Base-by-base conservation (phyloP, 2,329 filamentous ascomycete genomes). In the Mollisia scopiformis region DNA sequence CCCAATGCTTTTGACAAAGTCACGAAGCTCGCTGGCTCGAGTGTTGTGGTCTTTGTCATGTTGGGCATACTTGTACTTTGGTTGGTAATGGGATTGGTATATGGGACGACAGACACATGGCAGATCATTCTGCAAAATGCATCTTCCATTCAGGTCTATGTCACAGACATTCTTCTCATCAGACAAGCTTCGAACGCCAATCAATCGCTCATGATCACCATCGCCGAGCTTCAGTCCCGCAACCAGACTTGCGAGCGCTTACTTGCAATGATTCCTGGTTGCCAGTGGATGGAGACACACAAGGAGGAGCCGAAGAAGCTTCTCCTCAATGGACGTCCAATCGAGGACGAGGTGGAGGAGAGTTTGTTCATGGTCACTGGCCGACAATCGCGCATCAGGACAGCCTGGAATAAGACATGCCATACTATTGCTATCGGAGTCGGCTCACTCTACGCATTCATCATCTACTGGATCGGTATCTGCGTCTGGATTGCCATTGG, bases 111-210 rank as follows among this genome's bases (percentile, higher is more conserved):
- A 1, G 71, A 75, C 39, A 71, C 70, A 2, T 77, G 75, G 75
- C 72, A 75, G 31, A 75, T 76, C 43, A 62, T 75, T 30, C 63
- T 77, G 21, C 73, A 74, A 30, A 74, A 77, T 51, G 66, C 71
- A 11, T 73, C 71, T 53, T 74, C 75, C 14, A 75, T 77, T 55
- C 69, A 75, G 55, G 71, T 74, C 54, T 77, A 77, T 59, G 65
- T 75, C 39, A 76, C 73, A 10, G 75, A 75, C 27, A 75, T 74
- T 7, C 70, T 78, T 16, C 75, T 77, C 39, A 74, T 77, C 67
- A 71, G 76, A 1, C 75, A 78, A 66, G 75, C 76, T 60, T 69
- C 72, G 33, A 77, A 74, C 60, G 68, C 68, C 11, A 71, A 72
- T n/a, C 67, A 70, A 6, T 58, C 64, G 10, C 65, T 73, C 6